These are phyloP conservation scores for Phytophthora litchii DNA, from an alignment of 352 stramenopile genomes.

Conservation along the genomic window DNA sequence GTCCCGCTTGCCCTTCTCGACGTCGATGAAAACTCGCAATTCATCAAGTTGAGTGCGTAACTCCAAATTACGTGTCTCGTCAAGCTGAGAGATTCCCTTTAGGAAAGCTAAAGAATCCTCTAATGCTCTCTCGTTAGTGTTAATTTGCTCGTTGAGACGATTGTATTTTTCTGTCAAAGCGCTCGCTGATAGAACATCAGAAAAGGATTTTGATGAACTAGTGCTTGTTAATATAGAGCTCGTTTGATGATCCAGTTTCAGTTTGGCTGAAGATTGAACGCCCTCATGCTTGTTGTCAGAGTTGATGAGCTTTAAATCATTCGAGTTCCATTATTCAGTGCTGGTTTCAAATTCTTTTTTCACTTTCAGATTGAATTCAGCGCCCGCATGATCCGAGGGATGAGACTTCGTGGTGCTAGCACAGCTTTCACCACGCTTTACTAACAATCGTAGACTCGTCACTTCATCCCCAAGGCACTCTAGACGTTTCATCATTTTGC, in stretches of 20 bases:
- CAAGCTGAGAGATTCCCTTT: conserved; percentile 22
- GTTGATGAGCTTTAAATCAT: neutral
- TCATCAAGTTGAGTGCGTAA: conserved; percentile 39
- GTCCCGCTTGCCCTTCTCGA: conserved; percentile 33
- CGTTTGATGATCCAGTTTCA: neutral
- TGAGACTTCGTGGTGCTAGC: neutral
- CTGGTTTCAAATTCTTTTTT: conserved; percentile 2
- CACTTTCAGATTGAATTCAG: conserved; percentile 1
- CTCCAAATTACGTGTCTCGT: conserved; percentile 22
- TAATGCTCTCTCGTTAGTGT: conserved; percentile 42
- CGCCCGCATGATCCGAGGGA: neutral
- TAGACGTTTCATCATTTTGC: conserved; percentile 14
- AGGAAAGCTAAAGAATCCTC: conserved; percentile 32
- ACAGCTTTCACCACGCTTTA: neutral
- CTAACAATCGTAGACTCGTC: conserved; percentile 3
- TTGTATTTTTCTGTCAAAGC: conserved; percentile 39
- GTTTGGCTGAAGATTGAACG: neutral
- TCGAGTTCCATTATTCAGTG: neutral
- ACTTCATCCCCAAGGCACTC: conserved; percentile 14
- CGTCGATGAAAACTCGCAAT: conserved; percentile 35
- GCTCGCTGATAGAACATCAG: neutral
- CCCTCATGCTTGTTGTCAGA: neutral
- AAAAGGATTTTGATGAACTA: neutral
- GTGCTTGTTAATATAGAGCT: neutral
- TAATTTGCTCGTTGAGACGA: conserved; percentile 33